These are phyloP conservation scores for Picocystis salinarum DNA, from an alignment of 139 green algal genomes.

Conservation along the genomic window DNA sequence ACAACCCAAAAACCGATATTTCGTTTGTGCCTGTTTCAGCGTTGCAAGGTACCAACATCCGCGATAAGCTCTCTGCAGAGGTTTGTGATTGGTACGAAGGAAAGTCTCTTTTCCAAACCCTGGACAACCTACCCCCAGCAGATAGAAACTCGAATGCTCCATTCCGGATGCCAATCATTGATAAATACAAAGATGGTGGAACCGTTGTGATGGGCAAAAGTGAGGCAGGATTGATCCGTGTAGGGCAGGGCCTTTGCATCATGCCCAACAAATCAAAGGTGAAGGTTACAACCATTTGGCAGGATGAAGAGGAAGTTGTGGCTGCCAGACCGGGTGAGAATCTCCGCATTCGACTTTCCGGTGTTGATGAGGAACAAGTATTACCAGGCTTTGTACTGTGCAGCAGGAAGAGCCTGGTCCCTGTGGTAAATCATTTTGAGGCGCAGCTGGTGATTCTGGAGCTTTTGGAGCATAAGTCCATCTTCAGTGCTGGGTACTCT, in stretches of 20 bases:
- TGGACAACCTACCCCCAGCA: conserved; percentile 59
- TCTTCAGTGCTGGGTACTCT: conserved; percentile 78
- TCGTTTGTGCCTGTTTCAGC: conserved; percentile 82
- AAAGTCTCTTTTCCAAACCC: conserved; percentile 70
- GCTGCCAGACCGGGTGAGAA: conserved; percentile 37
- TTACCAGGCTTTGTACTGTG: conserved; percentile 79
- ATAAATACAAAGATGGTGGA: conserved; percentile 93
- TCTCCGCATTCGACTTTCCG: conserved; percentile 21
- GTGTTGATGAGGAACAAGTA: conserved; percentile 72
- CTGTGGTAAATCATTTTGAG: conserved; percentile 61
- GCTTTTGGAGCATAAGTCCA: conserved; percentile 86
- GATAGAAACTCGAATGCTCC: conserved; percentile 24
- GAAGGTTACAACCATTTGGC: conserved; percentile 71
- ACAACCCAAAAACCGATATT: conserved; percentile 73
- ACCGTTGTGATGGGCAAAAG: conserved; percentile 96
- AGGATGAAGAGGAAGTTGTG: conserved; percentile 73
- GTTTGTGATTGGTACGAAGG: conserved; percentile 66
- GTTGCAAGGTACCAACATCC: conserved; percentile 79
- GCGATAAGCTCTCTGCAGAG: conserved; percentile 9
- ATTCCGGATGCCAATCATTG: conserved; percentile 88
- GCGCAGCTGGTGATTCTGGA: conserved; percentile 59
- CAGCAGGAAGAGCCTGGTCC: conserved; percentile 16
- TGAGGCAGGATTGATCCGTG: conserved; percentile 67
- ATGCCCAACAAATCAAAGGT: conserved; percentile 87
- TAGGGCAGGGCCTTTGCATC: conserved; percentile 57